Evolutionary conservation across 257 asterid species (phyloP).

Genomic region (Fraxinus americana): DNA sequence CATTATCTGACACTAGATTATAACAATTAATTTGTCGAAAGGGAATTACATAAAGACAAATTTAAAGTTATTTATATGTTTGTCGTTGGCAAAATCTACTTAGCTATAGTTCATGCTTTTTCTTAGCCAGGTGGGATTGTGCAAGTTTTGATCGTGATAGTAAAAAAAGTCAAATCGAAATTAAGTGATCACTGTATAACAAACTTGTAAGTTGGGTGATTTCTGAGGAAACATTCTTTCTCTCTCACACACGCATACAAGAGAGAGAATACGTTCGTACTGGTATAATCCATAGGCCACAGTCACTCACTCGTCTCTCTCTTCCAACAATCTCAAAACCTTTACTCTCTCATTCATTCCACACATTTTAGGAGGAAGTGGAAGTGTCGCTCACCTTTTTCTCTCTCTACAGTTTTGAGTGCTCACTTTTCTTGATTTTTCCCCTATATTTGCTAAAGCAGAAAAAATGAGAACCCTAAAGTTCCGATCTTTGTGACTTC

Average conservation of each 20-base stretch:
- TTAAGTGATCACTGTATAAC: neutral
- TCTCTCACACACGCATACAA: no score
- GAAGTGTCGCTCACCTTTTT: constrained; percentile 32
- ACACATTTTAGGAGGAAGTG: constrained; percentile 29
- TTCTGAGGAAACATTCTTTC: neutral
- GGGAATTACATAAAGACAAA: neutral
- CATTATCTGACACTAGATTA: no score
- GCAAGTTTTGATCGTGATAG: neutral
- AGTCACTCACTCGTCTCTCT: constrained; percentile 33
- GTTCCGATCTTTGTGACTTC: constrained; percentile 67
- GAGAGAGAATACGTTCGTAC: no score
- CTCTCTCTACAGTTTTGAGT: constrained; percentile 42
- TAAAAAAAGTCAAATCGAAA: neutral
- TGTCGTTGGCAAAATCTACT: no score
- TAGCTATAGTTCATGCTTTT: neutral
- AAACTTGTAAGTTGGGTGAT: neutral
- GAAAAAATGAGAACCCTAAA: constrained; percentile 40
- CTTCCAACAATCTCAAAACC: constrained; percentile 46
- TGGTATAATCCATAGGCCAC: constrained; percentile 29
- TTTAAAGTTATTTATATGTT: no score
- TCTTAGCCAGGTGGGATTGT: no score
- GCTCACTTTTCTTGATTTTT: constrained; percentile 23
- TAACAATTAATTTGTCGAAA: neutral
- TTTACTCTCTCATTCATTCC: constrained; percentile 39
- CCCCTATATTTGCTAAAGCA: constrained; percentile 35